Conservation (phyloP, 305 asterid genomes). For the Stenogyne calaminthoides region DNA sequence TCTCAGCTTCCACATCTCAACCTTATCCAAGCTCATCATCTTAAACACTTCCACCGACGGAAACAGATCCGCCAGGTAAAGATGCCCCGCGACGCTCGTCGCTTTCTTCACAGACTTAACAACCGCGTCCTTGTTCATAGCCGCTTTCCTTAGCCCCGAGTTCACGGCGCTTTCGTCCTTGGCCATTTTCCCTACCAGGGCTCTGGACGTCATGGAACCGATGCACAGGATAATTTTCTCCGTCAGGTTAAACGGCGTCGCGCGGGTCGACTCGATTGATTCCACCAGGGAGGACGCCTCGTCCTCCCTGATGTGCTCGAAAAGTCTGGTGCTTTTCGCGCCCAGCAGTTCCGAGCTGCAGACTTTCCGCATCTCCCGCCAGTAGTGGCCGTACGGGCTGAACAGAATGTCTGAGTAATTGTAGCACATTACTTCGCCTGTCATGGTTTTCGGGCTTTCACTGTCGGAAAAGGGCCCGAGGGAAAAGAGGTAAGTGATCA, state of each 20-base stretch:
- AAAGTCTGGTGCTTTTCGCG: constrained; percentile 15
- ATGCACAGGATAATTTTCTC: constrained; percentile 11
- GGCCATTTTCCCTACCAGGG: constrained; percentile 10
- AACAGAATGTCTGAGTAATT: constrained; percentile 28
- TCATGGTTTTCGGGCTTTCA: not conserved
- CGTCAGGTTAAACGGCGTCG: not conserved
- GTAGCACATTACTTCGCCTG: constrained; percentile 23
- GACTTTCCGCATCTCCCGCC: constrained; percentile 47
- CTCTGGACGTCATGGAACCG: constrained; percentile 19
- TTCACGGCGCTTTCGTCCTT: not conserved
- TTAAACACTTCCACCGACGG: constrained; percentile 23
- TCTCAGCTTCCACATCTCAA: not conserved
- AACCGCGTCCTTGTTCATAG: not conserved
- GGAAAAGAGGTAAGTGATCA: constrained; percentile 13
- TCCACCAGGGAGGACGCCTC: not conserved
- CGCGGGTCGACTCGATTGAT: not conserved
- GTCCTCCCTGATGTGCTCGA: constrained; percentile 28
- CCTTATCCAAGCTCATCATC: not conserved
- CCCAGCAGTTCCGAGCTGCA: constrained; percentile 35
- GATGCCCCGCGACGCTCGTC: not conserved
- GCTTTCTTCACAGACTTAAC: constrained; percentile 3
- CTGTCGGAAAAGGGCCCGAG: constrained; percentile 12
- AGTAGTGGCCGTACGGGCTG: constrained; percentile 44
- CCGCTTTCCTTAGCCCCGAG: not conserved
- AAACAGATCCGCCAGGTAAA: constrained; percentile 26